Evolutionary conservation across 2,329 filamentous ascomycete genomes (phyloP), one percentile per base, ranked within the genome.

Genomic region (Seiridium unicorne): DNA sequence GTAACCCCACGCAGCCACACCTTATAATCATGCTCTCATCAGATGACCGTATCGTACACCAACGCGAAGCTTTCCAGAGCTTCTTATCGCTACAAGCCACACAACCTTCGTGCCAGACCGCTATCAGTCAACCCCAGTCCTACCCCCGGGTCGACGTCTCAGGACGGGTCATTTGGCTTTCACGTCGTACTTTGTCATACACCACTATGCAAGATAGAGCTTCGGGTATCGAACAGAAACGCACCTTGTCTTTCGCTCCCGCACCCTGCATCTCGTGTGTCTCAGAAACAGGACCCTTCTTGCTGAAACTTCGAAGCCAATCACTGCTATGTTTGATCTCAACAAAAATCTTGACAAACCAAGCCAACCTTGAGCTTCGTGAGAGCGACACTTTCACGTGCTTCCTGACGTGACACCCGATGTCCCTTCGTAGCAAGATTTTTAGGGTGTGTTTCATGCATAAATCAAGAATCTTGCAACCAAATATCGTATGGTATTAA

Each of bases 121-220:
- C 42, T 18, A 31, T 49, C 47, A 49, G n/a, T 11, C 47, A 49
- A 49, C 13, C 13, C 44, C 10, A 44, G 10, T 44, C 3, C 3
- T 4, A n/a, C 44, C 44, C 44, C 1, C 44, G 47, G 18, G 18
- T 10, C 9, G 47, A 32, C 9, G 9, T 26, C 9, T 32, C 11
- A 49, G 47, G 47, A 32, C n/a, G n/a, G n/a, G 10, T 26, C 31
- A 10, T 31, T 49, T 49, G 26, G 7, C 6, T 46, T 8, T 46
- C 47, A 49, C 11, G 47, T 49, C 47, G 47, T 49, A 49, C 47
- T 10, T 32, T 13, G 18, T 26, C 18, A 26, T 49, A 49, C 35
- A 26, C 35, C 47, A 9, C 32, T 36, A 53, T 53, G 49, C 49
- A 53, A 53, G 49, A 53, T 53, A 53, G 35, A 53, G 49, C 49